Percentiles rank a stretch among this genome's conserved stretches.
Conservation (phyloP, 441 rosid genomes). For the Erodium trifolium region DNA sequence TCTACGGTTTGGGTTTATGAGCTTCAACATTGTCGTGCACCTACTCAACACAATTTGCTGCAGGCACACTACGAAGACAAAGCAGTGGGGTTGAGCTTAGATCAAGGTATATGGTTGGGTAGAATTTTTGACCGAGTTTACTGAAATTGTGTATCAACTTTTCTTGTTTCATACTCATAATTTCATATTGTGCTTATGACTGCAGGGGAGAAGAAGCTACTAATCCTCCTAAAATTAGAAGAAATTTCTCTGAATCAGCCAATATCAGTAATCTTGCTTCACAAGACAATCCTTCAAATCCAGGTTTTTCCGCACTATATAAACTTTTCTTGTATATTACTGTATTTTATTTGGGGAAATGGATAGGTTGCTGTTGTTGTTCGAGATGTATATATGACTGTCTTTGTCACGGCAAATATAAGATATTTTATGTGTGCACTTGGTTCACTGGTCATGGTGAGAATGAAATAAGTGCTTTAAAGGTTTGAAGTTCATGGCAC, state of each 20-base stretch:
- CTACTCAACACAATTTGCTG: constrained; percentile 2
- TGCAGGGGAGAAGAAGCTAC: constrained; percentile 14
- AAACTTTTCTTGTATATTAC: background rate
- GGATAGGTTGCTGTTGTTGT: background rate
- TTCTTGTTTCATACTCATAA: background rate
- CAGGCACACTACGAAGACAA: constrained; percentile 19
- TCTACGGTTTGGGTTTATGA: background rate
- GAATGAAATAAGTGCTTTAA: constrained; percentile 1
- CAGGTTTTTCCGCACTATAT: constrained; percentile 5
- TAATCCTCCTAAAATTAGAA: constrained; percentile 17
- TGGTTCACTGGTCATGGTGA: background rate
- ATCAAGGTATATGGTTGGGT: constrained; percentile 15
- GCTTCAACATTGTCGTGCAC: background rate
- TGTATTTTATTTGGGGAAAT: background rate
- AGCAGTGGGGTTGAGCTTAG: constrained; percentile 18
- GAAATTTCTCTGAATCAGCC: constrained; percentile 20
- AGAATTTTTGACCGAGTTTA: background rate
- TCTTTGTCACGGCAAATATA: background rate
- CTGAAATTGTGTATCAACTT: background rate
- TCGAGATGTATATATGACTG: constrained; percentile 4
- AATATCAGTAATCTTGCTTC: constrained; percentile 16
- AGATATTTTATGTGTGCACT: background rate
- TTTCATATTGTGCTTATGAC: constrained; percentile 7
- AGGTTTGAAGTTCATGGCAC: background rate
- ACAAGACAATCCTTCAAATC: constrained; percentile 8